These are phyloP conservation scores for Nissolia schottii DNA, from an alignment of 306 rosid genomes.

Conservation along the genomic window DNA sequence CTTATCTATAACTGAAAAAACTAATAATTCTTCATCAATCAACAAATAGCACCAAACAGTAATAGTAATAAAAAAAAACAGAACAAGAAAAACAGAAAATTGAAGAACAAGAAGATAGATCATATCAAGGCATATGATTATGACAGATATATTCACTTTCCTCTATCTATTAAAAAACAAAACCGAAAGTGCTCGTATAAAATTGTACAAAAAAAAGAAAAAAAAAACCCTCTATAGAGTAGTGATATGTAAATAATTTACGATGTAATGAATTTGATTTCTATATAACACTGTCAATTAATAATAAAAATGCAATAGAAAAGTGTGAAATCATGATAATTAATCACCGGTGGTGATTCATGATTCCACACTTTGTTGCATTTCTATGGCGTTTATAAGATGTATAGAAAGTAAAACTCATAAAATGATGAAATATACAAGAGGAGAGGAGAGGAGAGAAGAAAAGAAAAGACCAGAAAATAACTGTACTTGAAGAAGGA, in stretches of 20 bases:
- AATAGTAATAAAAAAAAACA: neutral
- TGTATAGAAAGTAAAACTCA: too few species aligned
- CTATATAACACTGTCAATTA: too few species aligned
- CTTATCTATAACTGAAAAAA: conserved; percentile 1
- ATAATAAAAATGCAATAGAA: too few species aligned
- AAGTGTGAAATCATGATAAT: too few species aligned
- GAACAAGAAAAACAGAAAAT: neutral
- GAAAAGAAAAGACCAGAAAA: neutral
- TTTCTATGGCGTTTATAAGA: too few species aligned
- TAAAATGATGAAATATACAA: neutral
- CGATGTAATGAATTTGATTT: too few species aligned
- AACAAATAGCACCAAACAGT: neutral
- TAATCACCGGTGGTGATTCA: too few species aligned
- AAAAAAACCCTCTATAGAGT: neutral
- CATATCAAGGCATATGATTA: neutral
- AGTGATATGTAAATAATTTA: neutral
- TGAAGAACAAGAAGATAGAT: neutral
- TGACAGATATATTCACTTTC: neutral
- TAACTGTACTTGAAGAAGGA: neutral
- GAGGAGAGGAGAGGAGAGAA: neutral
- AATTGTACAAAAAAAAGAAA: neutral
- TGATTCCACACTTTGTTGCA: too few species aligned
- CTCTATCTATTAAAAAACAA: conserved; percentile 15
- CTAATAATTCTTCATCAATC: neutral
- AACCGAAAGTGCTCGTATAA: conserved; percentile 1